Base-by-base conservation (phyloP, 305 asterid genomes). In the Fraxinus dipetala region DNA sequence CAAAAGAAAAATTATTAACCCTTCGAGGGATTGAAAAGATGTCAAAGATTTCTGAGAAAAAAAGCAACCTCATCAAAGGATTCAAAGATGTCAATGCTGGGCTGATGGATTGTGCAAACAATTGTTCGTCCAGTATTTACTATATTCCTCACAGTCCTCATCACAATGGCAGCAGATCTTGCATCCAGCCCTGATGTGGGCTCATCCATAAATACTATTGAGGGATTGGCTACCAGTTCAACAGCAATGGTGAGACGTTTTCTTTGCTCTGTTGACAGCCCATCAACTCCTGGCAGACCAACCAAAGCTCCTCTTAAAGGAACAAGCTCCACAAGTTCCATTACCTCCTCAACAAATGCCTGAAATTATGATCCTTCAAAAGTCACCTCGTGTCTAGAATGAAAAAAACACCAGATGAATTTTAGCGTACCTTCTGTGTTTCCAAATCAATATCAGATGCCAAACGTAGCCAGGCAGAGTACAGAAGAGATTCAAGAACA, bases 121-220 rank as follows among this genome's bases (percentile, higher is more conserved):
- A 95, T 95, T 77, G 99, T 95, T 88, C 99, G 86, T 83, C 97
- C 98, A 32, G 99, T 95, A 87, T 95, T 95, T 69, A 95, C 99
- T 40, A 95, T 92, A 87, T 95, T 95, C 85, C 98, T 90, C 86
- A 95, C 98, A 48, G 98, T 95, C 90, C 99, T 90, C 99, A 95
- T 95, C 86, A 95, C 99, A 81, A 95, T 95, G 78, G 99, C 99
- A 38, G 99, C 99, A 85, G 99, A 87, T 86, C 99, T 92, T 72
- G 99, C 99, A 84, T 95, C 99, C 91, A 95, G 89, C 48, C 99
- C 99, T 74, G 99, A 94, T 34, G 99, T 95, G 83, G 99, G 99
- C 87, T 95, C 98, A 86, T 95, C 98, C 98, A 95, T 95, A 85
- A 95, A 95, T 48, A 95, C 95, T 77, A 95, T 89, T 35, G 98